Percentiles rank a stretch among this genome's conserved stretches.
Evolutionary conservation across 768 basidiomycete species (phyloP).

Genomic region (Mycena sanguinolenta): DNA sequence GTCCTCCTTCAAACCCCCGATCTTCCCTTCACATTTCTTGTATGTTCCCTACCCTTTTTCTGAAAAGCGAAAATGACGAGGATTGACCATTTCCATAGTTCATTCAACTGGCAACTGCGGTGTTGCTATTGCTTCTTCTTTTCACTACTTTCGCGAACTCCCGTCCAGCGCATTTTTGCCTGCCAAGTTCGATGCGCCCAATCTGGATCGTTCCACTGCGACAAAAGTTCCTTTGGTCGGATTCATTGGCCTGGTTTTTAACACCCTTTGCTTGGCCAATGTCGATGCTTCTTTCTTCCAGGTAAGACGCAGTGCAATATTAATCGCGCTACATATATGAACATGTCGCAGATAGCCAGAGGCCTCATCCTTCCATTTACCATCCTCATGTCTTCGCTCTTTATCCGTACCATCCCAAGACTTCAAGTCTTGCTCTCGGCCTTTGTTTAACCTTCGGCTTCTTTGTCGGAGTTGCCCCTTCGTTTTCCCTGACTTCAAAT

Average conservation of each 20-base stretch:
- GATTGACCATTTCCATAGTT: slow-evolving; percentile 36
- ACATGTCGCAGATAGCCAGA: slow-evolving; percentile 19
- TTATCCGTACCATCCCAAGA: slow-evolving; percentile 5
- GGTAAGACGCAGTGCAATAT: neutral
- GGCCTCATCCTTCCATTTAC: slow-evolving; percentile 33
- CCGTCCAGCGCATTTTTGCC: slow-evolving; percentile 10
- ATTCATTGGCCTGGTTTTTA: slow-evolving; percentile 65
- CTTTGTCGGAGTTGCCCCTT: slow-evolving; percentile 18
- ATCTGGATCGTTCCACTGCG: slow-evolving; percentile 48
- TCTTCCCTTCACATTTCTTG: slow-evolving; percentile 61
- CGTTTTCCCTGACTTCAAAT: neutral
- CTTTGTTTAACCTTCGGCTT: slow-evolving; percentile 29
- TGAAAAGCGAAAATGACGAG: too few species aligned
- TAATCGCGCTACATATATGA: neutral
- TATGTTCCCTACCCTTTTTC: neutral
- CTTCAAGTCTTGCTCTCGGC: too few species aligned
- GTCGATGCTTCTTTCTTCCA: slow-evolving; percentile 33
- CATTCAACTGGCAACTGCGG: slow-evolving; percentile 63
- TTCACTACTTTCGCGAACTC: slow-evolving; percentile 44
- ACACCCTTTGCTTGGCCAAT: slow-evolving; percentile 62
- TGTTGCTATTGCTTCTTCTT: slow-evolving; percentile 59
- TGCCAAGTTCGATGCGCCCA: slow-evolving; percentile 54
- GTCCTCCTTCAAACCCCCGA: slow-evolving; percentile 63
- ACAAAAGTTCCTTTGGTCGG: slow-evolving; percentile 59
- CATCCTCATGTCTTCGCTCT: slow-evolving; percentile 24